These are phyloP conservation scores for Aciculoconidium aculeatum DNA, from an alignment of 805 yeast species.

Conservation along the genomic window DNA sequence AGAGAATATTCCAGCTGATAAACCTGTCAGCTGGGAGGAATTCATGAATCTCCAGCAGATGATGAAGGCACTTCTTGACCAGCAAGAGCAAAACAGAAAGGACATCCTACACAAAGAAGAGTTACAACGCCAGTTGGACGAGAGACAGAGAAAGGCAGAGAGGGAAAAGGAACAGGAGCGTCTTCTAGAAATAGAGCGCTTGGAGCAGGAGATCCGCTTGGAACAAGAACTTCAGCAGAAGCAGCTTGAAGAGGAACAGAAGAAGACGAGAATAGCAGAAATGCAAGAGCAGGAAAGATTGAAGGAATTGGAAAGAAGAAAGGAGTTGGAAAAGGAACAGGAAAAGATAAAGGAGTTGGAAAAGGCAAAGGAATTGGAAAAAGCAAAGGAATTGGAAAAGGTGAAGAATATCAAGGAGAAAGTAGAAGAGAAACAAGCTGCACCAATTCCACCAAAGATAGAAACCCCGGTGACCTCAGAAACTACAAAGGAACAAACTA, in stretches of 20 bases:
- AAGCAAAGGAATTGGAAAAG: not conserved
- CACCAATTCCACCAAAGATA: not conserved
- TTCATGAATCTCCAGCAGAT: constrained; percentile 1
- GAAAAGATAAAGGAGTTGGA: constrained; percentile 1
- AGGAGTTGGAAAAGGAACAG: no score
- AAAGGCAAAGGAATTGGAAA: not conserved
- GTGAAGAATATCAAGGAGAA: not conserved
- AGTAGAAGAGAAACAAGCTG: not conserved
- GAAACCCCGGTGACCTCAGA: not conserved
- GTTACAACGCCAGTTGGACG: no score
- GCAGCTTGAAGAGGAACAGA: not conserved
- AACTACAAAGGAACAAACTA: not conserved
- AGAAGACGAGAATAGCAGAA: no score
- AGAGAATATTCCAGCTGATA: no score
- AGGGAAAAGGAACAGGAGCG: constrained; percentile 1
- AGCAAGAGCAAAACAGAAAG: no score
- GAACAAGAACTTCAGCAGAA: constrained; percentile 1
- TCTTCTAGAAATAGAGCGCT: no score
- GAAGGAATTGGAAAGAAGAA: no score
- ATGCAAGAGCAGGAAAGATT: constrained; percentile 1
- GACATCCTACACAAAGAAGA: no score
- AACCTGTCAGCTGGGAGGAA: constrained; percentile 1
- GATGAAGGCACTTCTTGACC: not conserved
- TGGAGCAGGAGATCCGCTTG: no score
- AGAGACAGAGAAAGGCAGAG: no score